A percentile compares a stretch with the other conserved stretches of the same genome.
These are phyloP conservation scores for Fraxinus ornus DNA, from an alignment of 305 asterid genomes.

Conservation along the genomic window DNA sequence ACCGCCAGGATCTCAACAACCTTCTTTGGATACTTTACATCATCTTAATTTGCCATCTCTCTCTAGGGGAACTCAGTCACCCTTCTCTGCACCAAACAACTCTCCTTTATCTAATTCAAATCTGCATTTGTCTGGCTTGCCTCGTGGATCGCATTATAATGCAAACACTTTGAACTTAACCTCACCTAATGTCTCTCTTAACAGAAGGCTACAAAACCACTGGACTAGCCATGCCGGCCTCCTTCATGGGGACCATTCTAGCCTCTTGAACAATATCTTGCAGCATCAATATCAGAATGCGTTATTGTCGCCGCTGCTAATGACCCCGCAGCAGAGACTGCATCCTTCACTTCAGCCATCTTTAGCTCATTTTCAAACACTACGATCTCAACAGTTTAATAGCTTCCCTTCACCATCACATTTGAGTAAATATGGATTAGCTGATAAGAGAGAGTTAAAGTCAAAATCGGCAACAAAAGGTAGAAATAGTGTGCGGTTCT, in stretches of 20 bases:
- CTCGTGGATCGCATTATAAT: slow-evolving; percentile 55
- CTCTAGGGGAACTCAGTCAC: slow-evolving; percentile 65
- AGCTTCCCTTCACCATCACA: slow-evolving; percentile 70
- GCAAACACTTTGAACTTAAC: slow-evolving; percentile 49
- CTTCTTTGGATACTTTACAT: slow-evolving; percentile 46
- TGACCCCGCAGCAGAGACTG: slow-evolving; percentile 59
- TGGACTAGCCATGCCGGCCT: slow-evolving; percentile 72
- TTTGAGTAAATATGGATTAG: slow-evolving; percentile 44
- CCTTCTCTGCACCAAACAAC: slow-evolving; percentile 48
- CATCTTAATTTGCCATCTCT: slow-evolving; percentile 49
- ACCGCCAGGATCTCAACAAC: slow-evolving; percentile 70
- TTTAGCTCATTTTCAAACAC: slow-evolving; percentile 50
- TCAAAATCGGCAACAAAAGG: slow-evolving; percentile 66
- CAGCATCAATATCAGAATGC: slow-evolving; percentile 73
- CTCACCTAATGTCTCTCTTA: slow-evolving; percentile 51
- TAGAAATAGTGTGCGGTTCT: slow-evolving; percentile 60
- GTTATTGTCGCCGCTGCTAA: slow-evolving; percentile 53
- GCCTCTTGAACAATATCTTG: slow-evolving; percentile 48
- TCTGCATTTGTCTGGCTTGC: slow-evolving; percentile 47
- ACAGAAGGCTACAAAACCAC: slow-evolving; percentile 56
- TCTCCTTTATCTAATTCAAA: slow-evolving; percentile 51
- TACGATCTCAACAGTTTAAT: slow-evolving; percentile 59
- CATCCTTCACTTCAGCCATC: slow-evolving; percentile 68
- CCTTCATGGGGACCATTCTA: slow-evolving; percentile 62
- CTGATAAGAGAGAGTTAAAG: slow-evolving; percentile 61